phyloP scores from a whole-genome alignment of 495 filamentous ascomycete genomes.

The Poronia punctata region DNA sequence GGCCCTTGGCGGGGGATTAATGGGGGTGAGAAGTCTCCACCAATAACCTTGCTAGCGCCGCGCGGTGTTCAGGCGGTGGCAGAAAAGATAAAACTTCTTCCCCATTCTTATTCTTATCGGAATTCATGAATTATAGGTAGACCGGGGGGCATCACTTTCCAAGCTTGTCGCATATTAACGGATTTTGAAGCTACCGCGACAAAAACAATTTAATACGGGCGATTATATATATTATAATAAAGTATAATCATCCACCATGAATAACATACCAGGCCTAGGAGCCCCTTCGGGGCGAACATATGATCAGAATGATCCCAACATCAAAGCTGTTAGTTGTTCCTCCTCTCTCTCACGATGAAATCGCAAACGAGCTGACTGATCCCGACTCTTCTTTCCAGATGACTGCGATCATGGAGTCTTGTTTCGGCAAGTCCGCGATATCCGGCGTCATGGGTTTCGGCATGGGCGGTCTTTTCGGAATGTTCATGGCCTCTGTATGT shows the following conservation, averaged over 20 bases:
- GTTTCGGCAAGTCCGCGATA: constrained; percentile 73
- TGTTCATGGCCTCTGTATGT: constrained; percentile 90
- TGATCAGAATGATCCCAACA: constrained; percentile 36
- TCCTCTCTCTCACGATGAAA: constrained; percentile 9
- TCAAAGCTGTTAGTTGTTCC: constrained; percentile 27
- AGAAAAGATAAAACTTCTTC: no score
- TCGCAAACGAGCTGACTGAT: constrained; percentile 12
- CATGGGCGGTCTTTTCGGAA: constrained; percentile 83
- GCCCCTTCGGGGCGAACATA: constrained; percentile 15
- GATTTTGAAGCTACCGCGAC: no score
- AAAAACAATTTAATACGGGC: no score
- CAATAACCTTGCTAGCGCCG: no score
- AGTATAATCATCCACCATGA: constrained; percentile 14
- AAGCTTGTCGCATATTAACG: no score
- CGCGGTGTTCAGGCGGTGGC: no score
- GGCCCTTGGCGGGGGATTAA: no score
- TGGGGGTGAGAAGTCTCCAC: no score
- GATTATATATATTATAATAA: no score
- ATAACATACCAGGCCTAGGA: constrained; percentile 16
- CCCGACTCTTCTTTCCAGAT: constrained; percentile 54
- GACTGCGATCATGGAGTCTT: constrained; percentile 79
- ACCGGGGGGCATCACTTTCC: no score
- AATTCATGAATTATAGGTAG: no score
- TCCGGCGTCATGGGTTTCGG: constrained; percentile 83
- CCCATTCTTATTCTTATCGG: no score